Evolutionary conservation across 2,329 filamentous ascomycete genomes (phyloP).

Genomic region (Aschersonia sp.): DNA sequence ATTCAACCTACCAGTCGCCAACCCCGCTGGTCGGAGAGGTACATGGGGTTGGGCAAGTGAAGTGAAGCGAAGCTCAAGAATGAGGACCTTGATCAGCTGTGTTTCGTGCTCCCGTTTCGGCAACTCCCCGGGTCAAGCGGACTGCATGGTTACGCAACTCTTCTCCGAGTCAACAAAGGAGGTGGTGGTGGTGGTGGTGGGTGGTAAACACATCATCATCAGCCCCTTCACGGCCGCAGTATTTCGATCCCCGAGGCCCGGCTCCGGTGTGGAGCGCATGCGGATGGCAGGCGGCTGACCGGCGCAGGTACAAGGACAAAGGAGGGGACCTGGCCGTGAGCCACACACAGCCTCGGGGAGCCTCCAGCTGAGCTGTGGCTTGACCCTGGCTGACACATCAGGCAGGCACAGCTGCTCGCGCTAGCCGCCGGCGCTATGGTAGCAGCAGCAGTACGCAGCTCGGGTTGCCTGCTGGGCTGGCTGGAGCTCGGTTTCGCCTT

Average conservation of each 20-base stretch:
- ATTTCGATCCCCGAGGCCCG: not conserved
- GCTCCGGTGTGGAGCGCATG: not conserved
- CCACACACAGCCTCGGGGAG: not conserved
- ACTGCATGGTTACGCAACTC: too few relatives aligned
- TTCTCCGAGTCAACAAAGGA: not conserved
- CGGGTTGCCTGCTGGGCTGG: constrained; percentile 23
- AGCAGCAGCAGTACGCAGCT: constrained; percentile 23
- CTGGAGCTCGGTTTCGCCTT: not conserved
- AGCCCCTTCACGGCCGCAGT: not conserved
- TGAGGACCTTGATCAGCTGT: too few relatives aligned
- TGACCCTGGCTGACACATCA: constrained; percentile 12
- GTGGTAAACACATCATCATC: not conserved
- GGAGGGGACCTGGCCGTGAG: not conserved
- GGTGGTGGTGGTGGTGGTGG: not conserved
- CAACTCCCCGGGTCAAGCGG: too few relatives aligned
- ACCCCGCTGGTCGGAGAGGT: too few relatives aligned
- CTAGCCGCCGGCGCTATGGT: not conserved
- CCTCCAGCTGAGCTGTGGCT: constrained; percentile 6
- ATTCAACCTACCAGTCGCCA: too few relatives aligned
- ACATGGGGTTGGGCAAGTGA: too few relatives aligned
- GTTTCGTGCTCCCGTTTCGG: too few relatives aligned
- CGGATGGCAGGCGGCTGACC: not conserved
- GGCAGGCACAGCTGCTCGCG: constrained; percentile 10
- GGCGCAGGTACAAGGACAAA: not conserved
- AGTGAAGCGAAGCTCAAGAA: too few relatives aligned